Percentiles rank a stretch among this genome's conserved stretches.
Conservation (phyloP, 2,329 filamentous ascomycete species). For the Periglandula ipomoeae region DNA sequence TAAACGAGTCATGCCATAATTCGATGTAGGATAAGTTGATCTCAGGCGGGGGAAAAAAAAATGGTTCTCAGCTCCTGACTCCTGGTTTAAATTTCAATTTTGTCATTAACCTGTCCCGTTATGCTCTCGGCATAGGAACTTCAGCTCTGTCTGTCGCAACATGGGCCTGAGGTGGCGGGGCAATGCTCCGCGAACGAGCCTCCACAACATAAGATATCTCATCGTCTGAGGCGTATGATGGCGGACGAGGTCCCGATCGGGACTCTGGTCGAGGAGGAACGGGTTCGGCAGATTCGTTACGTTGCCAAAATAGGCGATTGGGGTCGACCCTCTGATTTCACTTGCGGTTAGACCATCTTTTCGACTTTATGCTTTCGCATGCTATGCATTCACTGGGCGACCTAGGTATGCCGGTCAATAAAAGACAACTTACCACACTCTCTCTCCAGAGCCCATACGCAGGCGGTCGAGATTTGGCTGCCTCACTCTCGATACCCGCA, state of each 20-base stretch:
- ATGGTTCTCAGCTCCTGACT: too few species aligned
- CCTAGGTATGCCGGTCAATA: too few species aligned
- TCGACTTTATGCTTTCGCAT: too few species aligned
- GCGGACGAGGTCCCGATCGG: conserved; percentile 44
- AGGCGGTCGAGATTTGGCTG: conserved; percentile 57
- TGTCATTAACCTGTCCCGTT: too few species aligned
- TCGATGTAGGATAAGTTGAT: too few species aligned
- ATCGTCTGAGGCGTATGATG: conserved; percentile 69
- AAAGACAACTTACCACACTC: conserved; percentile 58
- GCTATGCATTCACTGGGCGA: too few species aligned
- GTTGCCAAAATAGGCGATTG: conserved; percentile 72
- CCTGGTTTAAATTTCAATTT: too few species aligned
- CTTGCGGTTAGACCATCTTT: not conserved
- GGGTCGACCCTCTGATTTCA: conserved; percentile 63
- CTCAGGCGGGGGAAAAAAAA: too few species aligned
- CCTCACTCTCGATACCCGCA: conserved; percentile 44
- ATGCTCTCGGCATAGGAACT: not conserved
- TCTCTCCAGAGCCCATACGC: conserved; percentile 80
- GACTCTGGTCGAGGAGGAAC: conserved; percentile 15
- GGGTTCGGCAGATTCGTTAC: conserved; percentile 37
- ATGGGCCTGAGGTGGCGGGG: conserved; percentile 33
- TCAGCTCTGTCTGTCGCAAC: not conserved
- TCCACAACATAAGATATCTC: conserved; percentile 65
- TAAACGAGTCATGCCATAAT: too few species aligned
- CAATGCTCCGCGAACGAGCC: conserved; percentile 50